Evolutionary conservation across 805 yeast genomes (phyloP).

Genomic region (Lipomyces mesembrius): DNA sequence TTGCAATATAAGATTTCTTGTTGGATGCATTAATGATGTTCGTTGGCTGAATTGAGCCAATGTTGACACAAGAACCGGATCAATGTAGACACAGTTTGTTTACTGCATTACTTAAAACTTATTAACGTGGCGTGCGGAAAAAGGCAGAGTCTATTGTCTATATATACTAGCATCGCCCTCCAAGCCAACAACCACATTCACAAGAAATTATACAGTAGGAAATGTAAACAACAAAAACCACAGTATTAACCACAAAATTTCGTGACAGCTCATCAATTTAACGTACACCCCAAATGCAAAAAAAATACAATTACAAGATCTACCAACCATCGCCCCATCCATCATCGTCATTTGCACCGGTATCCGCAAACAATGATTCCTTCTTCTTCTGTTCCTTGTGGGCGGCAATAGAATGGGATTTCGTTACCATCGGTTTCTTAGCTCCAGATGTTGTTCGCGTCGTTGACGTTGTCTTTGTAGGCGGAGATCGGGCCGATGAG

Average conservation of each 20-base stretch:
- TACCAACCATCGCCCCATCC: constrained; percentile 45
- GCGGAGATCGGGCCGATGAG: not conserved
- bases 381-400: constrained; percentile 34
- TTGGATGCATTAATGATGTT: not conserved
- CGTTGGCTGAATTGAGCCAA: not conserved
- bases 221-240: not conserved
- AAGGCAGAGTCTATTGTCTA: not conserved
- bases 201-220: not conserved
- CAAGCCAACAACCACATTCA: constrained; percentile 1
- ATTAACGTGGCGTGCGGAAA: not conserved
- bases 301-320: not conserved
- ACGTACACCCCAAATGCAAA: not conserved
- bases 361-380: constrained; percentile 30
- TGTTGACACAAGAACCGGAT: too few species aligned
- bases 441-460: constrained; percentile 1
- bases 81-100: too few species aligned
- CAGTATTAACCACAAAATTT: not conserved
- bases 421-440: constrained; percentile 12
- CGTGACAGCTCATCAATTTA: not conserved
- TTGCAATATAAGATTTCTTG: not conserved
- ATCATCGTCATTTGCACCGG: constrained; percentile 39
- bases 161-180: not conserved
- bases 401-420: constrained; percentile 33
- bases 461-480: constrained; percentile 3
- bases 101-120: not conserved